Evolutionary conservation across 2,329 filamentous ascomycete genomes (phyloP), one percentile per base, ranked within the genome.

Genomic region (Colletotrichum sp.): DNA sequence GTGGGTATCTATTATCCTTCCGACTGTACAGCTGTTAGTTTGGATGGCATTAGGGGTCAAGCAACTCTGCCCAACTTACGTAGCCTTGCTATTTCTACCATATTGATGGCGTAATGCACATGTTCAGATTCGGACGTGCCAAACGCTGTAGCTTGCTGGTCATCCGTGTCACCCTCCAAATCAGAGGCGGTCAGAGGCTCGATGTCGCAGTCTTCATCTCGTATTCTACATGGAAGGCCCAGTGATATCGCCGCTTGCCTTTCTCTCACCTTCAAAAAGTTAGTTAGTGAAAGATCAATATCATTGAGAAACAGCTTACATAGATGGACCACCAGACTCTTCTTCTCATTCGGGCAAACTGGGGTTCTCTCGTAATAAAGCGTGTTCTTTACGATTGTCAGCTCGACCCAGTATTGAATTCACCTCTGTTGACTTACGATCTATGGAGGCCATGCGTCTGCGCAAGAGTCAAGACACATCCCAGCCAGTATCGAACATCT

Each of bases 301-400:
- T 5, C 0, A 4, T 21, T 4, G 28, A n/a, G 5, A n/a, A 62
- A 21, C 10, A 8, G 44, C 71, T 71, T 21, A 77, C 75, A 70
- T 90, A 90, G 9, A 90, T 85, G 8, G 88, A 88, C 89, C 89
- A 90, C 88, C 89, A 91, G 8, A 90, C 86, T 7, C 89, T 80
- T 72, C 87, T 85, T 78, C 87, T 86, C 39, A 90, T 77, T 74
- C 82, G 82, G n/a, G 82, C 81, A 5, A 83, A 63, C 15, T 68
- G 62, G 2, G 62, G 24, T 10, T 75, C 75, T 28, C 68, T 32
- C 2, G 75, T 75, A 3, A 52, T 70, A 24, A 76, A 70, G 3
- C 44, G 55, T 5, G 75, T 70, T 21, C 75, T 71, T 13, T 1
- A 30, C 8, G 1, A 21, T 49, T 5, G 59, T 62, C 6, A 16